Evolutionary conservation across 371 early-diverging fungal species (phyloP), one percentile per base, ranked within the genome.

Genomic region (Basidiobolus meristosporus): DNA sequence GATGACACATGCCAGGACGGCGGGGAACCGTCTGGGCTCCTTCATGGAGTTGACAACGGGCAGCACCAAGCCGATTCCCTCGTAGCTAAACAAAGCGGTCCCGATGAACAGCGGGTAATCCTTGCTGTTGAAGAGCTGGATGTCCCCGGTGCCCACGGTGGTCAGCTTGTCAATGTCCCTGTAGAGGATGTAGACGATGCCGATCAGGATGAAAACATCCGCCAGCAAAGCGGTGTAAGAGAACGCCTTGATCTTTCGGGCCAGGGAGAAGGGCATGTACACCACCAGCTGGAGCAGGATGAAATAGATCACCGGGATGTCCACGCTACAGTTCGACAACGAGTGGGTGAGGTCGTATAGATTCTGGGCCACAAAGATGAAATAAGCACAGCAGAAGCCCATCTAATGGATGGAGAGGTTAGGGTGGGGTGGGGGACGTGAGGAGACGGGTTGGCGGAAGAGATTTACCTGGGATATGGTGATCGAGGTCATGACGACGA

Each of bases 381-480:
- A 80, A 42, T 85, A 86, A 23, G 85, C 88, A 35, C 83, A 82
- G 51, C 77, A 73, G 47, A 88, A 90, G 1, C 92, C 92, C 35
- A 82, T 61, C n/a, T n/a, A n/a, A n/a, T n/a, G n/a, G n/a, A n/a
- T n/a, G n/a, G n/a, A n/a, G n/a, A n/a, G n/a, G n/a, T n/a, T n/a
- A n/a, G n/a, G n/a, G n/a, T n/a, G n/a, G n/a, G n/a, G n/a, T n/a
- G n/a, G n/a, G n/a, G n/a, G n/a, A n/a, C n/a, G n/a, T n/a, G n/a
- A n/a, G n/a, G n/a, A n/a, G n/a, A n/a, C n/a, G n/a, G n/a, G n/a
- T n/a, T n/a, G n/a, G n/a, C n/a, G n/a, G n/a, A n/a, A n/a, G n/a
- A n/a, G n/a, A n/a, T n/a, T n/a, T n/a, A n/a, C n/a, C 68, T 84
- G 92, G 9, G 85, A 79, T 21, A 92, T 55, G 31, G 82, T 80